phyloP scores from a whole-genome alignment of 305 asterid species.

The Fraxinus ornus region DNA sequence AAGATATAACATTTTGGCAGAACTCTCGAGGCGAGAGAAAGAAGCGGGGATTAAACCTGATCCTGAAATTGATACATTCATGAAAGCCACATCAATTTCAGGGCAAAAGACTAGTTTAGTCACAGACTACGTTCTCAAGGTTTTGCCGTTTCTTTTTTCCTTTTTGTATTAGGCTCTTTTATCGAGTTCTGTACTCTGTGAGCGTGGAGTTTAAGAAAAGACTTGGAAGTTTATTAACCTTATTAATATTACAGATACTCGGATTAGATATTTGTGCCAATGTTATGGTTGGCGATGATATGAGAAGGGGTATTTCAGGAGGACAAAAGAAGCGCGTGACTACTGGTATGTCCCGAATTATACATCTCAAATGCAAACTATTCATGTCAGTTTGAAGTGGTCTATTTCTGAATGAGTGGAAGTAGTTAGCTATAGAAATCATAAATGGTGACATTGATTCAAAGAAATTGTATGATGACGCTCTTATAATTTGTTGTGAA shows the following conservation, averaged over 20 bases:
- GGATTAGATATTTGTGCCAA: conserved; percentile 51
- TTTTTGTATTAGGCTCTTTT: background rate
- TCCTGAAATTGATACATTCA: conserved; percentile 46
- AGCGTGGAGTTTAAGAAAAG: background rate
- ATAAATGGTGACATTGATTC: background rate
- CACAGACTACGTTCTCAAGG: conserved; percentile 56
- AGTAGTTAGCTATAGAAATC: background rate
- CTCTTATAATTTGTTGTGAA: background rate
- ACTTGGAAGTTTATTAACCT: background rate
- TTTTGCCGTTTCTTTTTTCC: conserved; percentile 2
- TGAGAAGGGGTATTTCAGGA: conserved; percentile 59
- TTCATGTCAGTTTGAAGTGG: background rate
- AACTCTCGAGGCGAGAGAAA: conserved; percentile 48
- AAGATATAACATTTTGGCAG: conserved; percentile 40
- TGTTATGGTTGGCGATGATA: conserved; percentile 52
- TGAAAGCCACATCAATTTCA: conserved; percentile 47
- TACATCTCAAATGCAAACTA: background rate
- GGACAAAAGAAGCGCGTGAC: conserved; percentile 57
- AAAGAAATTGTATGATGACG: background rate
- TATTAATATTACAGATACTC: conserved; percentile 34
- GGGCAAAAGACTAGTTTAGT: conserved; percentile 48
- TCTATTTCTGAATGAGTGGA: background rate
- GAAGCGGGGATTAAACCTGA: conserved; percentile 48
- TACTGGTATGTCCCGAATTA: conserved; percentile 28
- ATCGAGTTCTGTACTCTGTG: background rate